These are phyloP conservation scores for Vaccinium vitisidaea DNA, from an alignment of 148 eudicot genomes.

Conservation along the genomic window DNA sequence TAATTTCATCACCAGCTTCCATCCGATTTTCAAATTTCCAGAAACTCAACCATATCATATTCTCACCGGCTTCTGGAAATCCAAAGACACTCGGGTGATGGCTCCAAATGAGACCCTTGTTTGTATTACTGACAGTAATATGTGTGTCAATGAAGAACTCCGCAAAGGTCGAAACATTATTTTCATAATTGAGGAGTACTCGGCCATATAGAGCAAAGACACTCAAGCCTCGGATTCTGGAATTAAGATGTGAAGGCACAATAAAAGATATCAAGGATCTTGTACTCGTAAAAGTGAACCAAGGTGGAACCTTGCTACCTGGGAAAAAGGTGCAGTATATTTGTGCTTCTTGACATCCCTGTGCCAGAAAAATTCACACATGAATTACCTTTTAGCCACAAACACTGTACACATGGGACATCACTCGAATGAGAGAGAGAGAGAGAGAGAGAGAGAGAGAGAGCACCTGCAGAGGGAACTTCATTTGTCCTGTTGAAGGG, in stretches of 20 bases:
- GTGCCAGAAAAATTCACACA: background rate
- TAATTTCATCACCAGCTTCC: constrained; percentile 10
- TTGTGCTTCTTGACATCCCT: constrained; percentile 10
- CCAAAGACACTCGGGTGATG: background rate
- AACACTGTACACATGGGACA: no score
- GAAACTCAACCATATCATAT: constrained; percentile 9
- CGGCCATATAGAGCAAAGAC: background rate
- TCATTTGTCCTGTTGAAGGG: no score
- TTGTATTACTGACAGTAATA: background rate
- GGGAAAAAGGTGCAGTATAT: constrained; percentile 13
- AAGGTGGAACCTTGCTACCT: background rate
- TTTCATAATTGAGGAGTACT: no score
- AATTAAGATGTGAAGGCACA: background rate
- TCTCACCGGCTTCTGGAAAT: background rate
- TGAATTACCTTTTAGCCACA: no score
- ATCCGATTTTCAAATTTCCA: constrained; percentile 4
- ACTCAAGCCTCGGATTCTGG: constrained; percentile 2
- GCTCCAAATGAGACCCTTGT: constrained; percentile 1
- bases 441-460: background rate
- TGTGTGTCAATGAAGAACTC: no score
- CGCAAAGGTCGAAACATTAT: no score
- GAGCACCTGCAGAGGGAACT: no score
- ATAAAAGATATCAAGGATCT: background rate
- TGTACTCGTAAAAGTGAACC: background rate
- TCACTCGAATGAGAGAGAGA: background rate